Evolutionary conservation across 331 rosid genomes (phyloP).

Genomic region (Dryas integrifolia): DNA sequence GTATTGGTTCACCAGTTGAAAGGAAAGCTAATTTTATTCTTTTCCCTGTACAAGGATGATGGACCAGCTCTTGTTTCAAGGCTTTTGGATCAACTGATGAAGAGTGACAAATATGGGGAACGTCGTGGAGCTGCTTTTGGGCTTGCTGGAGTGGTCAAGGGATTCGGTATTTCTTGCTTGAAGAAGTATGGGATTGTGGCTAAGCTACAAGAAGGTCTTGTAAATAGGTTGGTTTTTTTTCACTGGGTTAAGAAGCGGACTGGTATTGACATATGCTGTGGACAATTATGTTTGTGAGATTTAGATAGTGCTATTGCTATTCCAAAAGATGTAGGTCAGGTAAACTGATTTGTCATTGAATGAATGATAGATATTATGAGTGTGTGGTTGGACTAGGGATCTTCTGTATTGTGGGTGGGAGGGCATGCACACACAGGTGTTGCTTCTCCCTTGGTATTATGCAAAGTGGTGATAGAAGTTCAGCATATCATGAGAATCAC

Average conservation of each 20-base stretch:
- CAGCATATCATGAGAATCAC: too few species aligned
- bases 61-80: slow-evolving; percentile 69
- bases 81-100: slow-evolving; percentile 81
- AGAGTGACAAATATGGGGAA: slow-evolving; percentile 88
- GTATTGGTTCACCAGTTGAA: neutral
- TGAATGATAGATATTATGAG: neutral
- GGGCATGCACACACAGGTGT: too few species aligned
- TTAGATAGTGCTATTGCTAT: neutral
- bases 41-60: slow-evolving; percentile 60
- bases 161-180: slow-evolving; percentile 80
- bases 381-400: neutral
- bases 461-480: too few species aligned
- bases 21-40: slow-evolving; percentile 21
- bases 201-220: slow-evolving; percentile 68
- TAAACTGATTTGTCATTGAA: neutral
- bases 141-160: slow-evolving; percentile 91
- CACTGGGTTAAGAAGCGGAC: slow-evolving; percentile 6
- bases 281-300: neutral
- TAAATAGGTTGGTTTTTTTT: slow-evolving; percentile 61
- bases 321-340: neutral
- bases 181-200: slow-evolving; percentile 69
- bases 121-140: slow-evolving; percentile 99
- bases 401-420: neutral
- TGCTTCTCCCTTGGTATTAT: too few species aligned
- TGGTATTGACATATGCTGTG: neutral